These are phyloP conservation scores for Ambispora gerdemannii DNA, from an alignment of 192 early-diverging fungal species.

Conservation along the genomic window DNA sequence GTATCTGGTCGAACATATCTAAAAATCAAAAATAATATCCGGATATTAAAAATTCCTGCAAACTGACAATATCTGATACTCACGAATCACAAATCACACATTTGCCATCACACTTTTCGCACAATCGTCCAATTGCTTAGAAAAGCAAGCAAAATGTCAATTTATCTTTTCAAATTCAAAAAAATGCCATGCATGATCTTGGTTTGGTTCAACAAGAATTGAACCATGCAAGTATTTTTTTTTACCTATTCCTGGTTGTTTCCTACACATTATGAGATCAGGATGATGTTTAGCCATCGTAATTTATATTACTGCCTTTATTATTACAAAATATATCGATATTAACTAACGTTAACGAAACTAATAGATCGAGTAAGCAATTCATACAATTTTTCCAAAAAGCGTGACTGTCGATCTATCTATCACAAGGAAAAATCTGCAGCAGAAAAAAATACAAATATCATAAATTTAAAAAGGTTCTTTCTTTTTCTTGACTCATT, in stretches of 20 bases:
- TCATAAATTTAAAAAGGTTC: no score
- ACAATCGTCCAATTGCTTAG: constrained; percentile 79
- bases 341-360: no score
- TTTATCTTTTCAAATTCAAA: not conserved
- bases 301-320: no score
- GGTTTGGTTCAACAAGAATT: not conserved
- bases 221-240: not conserved
- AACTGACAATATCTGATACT: no score
- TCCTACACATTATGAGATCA: constrained; percentile 94
- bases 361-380: no score
- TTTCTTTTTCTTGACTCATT: not conserved
- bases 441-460: no score
- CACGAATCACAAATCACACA: constrained; percentile 96
- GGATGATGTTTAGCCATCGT: constrained; percentile 79
- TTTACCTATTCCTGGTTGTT: constrained; percentile 83
- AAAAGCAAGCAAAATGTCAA: not conserved
- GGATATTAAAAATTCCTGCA: no score
- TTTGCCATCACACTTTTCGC: constrained; percentile 86
- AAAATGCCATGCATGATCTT: not conserved
- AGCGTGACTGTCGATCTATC: no score
- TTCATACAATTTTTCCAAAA: no score
- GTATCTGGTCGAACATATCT: constrained; percentile 86
- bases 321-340: no score
- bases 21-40: no score
- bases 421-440: no score